A percentile compares a stretch with the other conserved stretches of the same genome.
Evolutionary conservation across 768 basidiomycete species (phyloP).

Genomic region (Tricholoma saponaceum): DNA sequence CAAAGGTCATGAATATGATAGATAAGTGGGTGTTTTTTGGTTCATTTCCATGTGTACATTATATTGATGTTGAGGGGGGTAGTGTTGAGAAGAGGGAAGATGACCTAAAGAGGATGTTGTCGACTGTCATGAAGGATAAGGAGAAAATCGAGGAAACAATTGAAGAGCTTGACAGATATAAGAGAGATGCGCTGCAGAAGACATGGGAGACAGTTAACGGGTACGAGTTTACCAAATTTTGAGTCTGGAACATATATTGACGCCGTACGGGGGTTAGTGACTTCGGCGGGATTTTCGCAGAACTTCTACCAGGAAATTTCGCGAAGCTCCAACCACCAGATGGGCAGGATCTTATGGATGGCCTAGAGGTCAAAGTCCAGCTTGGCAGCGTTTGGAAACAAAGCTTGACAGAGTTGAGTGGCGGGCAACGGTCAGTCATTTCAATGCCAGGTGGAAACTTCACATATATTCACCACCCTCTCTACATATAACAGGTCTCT

Average conservation of each 20-base stretch:
- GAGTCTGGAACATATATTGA: conserved; percentile 1
- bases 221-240: conserved; percentile 47
- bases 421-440: conserved; percentile 81
- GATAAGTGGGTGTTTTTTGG: conserved; percentile 61
- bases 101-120: conserved; percentile 83
- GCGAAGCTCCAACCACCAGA: conserved; percentile 94
- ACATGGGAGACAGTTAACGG: conserved; percentile 96
- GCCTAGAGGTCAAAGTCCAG: conserved; percentile 95
- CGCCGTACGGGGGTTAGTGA: conserved; percentile 51
- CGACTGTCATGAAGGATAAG: conserved; percentile 87
- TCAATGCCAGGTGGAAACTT: not conserved
- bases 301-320: conserved; percentile 93
- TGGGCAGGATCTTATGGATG: conserved; percentile 88
- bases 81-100: conserved; percentile 94
- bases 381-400: conserved; percentile 98
- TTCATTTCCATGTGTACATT: not conserved
- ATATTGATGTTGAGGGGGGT: not conserved
- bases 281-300: conserved; percentile 95
- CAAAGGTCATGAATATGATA: conserved; percentile 94
- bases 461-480: not conserved
- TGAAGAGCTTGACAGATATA: conserved; percentile 88
- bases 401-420: conserved; percentile 93
- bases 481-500: conserved; percentile 62
- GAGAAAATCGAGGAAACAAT: conserved; percentile 94
- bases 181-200: conserved; percentile 87